A percentile compares a stretch with the other conserved stretches of the same genome.
Evolutionary conservation across 805 yeast genomes (phyloP).

Genomic region (Saturnispora saitoi): DNA sequence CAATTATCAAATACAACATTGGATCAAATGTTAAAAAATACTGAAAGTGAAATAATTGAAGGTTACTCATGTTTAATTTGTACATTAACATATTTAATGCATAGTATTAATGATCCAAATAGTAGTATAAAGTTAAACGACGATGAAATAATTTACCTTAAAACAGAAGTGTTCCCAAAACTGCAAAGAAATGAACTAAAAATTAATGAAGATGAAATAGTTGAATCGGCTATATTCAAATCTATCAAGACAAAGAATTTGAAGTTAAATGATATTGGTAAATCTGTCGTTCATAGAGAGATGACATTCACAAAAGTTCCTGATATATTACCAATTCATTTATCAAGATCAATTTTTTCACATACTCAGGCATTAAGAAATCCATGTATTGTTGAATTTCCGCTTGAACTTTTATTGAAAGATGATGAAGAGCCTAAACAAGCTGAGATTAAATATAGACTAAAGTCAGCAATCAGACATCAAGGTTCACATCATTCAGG

Average conservation of each 20-base stretch:
- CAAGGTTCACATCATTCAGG: slow-evolving; percentile 84
- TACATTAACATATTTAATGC: slow-evolving; percentile 33
- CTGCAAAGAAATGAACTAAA: slow-evolving; percentile 30
- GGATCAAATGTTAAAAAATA: slow-evolving; percentile 44
- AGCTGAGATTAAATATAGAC: slow-evolving; percentile 32
- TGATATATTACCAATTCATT: slow-evolving; percentile 62
- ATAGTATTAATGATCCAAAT: neutral
- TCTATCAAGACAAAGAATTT: slow-evolving; percentile 38
- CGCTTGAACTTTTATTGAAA: slow-evolving; percentile 27
- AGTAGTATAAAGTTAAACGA: slow-evolving; percentile 9
- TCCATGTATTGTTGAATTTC: slow-evolving; percentile 61
- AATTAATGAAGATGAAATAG: slow-evolving; percentile 55
- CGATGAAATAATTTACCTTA: slow-evolving; percentile 28
- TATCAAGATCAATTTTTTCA: slow-evolving; percentile 73
- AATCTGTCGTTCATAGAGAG: slow-evolving; percentile 60
- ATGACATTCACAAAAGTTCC: slow-evolving; percentile 61
- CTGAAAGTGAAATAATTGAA: slow-evolving; percentile 60
- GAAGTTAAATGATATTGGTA: slow-evolving; percentile 26
- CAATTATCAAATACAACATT: slow-evolving; percentile 33
- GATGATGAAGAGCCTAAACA: neutral
- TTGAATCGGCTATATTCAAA: slow-evolving; percentile 36
- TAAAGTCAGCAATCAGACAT: slow-evolving; percentile 73
- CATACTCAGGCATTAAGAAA: slow-evolving; percentile 65
- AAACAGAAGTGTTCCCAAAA: slow-evolving; percentile 28
- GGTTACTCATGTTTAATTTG: slow-evolving; percentile 78